Evolutionary conservation across 2,329 filamentous ascomycete species (phyloP), one percentile per base, ranked within the genome.

Genomic region (Chaetomiaceae sp.): DNA sequence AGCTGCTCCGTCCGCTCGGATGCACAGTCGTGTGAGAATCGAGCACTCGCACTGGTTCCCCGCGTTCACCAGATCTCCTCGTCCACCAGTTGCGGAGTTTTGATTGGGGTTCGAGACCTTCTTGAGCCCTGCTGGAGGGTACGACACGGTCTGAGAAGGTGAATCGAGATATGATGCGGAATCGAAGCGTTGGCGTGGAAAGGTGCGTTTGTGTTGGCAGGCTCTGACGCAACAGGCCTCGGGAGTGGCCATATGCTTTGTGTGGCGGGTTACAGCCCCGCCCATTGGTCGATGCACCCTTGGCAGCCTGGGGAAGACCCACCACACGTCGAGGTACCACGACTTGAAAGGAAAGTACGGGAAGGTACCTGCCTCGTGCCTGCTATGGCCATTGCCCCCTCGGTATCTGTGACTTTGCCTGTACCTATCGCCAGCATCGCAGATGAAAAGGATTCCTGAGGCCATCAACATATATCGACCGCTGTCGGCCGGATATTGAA

Each of bases 141-240:
- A 19, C 27, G 29, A 15, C 11, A 15, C 15, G 9, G 39, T 7
- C 32, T 10, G 10, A 33, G 15, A 9, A 19, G 20, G 33, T 20
- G 17, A 26, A 38, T 20, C 19, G 33, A 39, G 32, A 44, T 41
- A 48, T 41, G 41, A 20, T 26, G 37, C 12, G 27, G 15, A 38
- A 18, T 17, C 12, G 14, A 38, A 26, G 18, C 5, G 26, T 34
- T 15, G 24, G 17, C 15, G 27, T 17, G 29, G 30, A 27, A 43
- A 29, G 17, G 22, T 22, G 20, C 18, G 18, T 22, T 22, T 19
- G 27, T 24, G 41, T 29, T 49, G 42, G 29, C 33, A 17, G 30
- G 26, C 38, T 49, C 47, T 49, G 47, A 42, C 47, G 47, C 42
- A 49, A 49, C 26, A 33, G 40, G 35, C 36, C 20, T 6, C 18